phyloP scores from a whole-genome alignment of 768 basidiomycete genomes.

The Boletus tylopilopsis region DNA sequence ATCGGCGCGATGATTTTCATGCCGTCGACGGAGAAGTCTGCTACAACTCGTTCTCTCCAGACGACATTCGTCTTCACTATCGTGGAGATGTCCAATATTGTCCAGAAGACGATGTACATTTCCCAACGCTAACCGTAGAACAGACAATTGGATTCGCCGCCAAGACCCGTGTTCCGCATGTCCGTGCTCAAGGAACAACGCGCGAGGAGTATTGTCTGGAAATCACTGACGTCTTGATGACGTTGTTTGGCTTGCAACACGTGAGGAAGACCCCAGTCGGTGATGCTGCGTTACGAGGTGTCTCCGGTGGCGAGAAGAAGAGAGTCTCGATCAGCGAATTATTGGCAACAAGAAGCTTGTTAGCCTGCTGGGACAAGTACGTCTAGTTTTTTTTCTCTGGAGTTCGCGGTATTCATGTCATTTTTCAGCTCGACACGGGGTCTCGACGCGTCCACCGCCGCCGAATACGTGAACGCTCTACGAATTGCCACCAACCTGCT shows the following conservation, averaged over 20 bases:
- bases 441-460: slow-evolving; percentile 65
- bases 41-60: slow-evolving; percentile 72
- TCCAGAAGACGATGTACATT: slow-evolving; percentile 84
- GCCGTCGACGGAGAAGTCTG: slow-evolving; percentile 63
- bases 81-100: slow-evolving; percentile 81
- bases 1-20: slow-evolving; percentile 67
- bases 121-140: slow-evolving; percentile 77
- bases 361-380: slow-evolving; percentile 76
- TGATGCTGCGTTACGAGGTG: slow-evolving; percentile 69
- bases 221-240: slow-evolving; percentile 46
- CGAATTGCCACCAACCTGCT: slow-evolving; percentile 61
- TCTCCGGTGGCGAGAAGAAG: slow-evolving; percentile 79
- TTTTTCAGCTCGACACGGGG: slow-evolving; percentile 58
- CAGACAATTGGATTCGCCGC: slow-evolving; percentile 73
- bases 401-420: slow-evolving; percentile 44
- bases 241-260: slow-evolving; percentile 75
- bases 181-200: slow-evolving; percentile 40
- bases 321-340: slow-evolving; percentile 77
- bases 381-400: slow-evolving; percentile 24
- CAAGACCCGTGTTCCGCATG: slow-evolving; percentile 61
- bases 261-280: slow-evolving; percentile 75
- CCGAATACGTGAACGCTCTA: slow-evolving; percentile 69
- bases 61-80: slow-evolving; percentile 58
- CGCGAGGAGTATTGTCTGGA: slow-evolving; percentile 30
- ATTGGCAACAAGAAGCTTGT: slow-evolving; percentile 64